A percentile compares a stretch with the other conserved stretches of the same genome.
phyloP scores from a whole-genome alignment of 768 basidiomycete genomes.

The Auricularia heimuer region DNA sequence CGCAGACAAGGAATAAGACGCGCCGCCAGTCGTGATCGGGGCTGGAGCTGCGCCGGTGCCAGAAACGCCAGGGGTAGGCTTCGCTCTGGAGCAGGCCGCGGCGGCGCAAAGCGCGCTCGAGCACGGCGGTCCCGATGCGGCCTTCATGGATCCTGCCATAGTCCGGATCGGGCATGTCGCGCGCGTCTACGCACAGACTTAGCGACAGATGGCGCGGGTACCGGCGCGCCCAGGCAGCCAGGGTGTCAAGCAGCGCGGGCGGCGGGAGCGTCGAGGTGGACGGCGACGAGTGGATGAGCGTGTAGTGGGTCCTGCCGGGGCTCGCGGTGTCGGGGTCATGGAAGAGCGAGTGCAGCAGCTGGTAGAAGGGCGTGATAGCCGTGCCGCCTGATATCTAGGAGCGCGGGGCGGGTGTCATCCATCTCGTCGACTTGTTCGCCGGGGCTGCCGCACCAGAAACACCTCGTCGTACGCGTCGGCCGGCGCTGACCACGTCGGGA shows the following conservation, averaged over 20 bases:
- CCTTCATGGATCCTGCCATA: constrained; percentile 31
- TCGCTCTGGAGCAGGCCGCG: neutral
- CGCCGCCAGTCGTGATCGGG: constrained; percentile 18
- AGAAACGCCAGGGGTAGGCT: neutral
- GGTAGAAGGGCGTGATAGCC: constrained; percentile 78
- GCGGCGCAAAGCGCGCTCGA: constrained; percentile 32
- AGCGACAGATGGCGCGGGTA: constrained; percentile 49
- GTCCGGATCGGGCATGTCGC: constrained; percentile 13
- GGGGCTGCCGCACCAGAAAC: constrained; percentile 48
- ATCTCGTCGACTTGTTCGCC: neutral
- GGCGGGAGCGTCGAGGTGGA: constrained; percentile 60
- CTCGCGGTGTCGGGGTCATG: constrained; percentile 11
- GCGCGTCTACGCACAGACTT: constrained; percentile 52
- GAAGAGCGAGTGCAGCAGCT: constrained; percentile 54
- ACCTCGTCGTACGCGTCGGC: constrained; percentile 59
- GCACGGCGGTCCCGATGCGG: constrained; percentile 41
- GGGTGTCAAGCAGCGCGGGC: constrained; percentile 42
- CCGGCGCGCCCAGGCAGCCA: constrained; percentile 36
- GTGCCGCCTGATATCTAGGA: constrained; percentile 77
- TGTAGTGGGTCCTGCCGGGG: constrained; percentile 45
- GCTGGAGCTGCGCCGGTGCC: neutral
- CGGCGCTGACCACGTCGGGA: constrained; percentile 45
- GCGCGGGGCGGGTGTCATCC: neutral
- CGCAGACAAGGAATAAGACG: constrained; percentile 65
- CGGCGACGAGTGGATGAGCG: constrained; percentile 62